Evolutionary conservation across 208 protist species (phyloP).

Genomic region (Pavlovales sp.): DNA sequence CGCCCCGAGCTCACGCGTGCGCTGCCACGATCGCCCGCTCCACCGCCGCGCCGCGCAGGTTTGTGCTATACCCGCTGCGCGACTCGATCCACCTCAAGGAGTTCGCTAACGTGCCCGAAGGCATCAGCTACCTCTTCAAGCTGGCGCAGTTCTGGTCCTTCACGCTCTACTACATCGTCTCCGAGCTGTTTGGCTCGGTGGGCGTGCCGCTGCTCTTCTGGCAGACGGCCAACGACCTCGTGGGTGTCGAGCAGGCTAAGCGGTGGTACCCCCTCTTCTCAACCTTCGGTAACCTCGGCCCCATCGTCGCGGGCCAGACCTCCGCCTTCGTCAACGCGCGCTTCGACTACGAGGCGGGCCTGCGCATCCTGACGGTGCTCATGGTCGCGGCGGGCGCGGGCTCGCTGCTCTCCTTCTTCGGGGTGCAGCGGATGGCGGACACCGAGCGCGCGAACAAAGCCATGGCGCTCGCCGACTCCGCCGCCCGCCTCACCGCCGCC

Average conservation of each 20-base stretch:
- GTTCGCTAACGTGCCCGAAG: not conserved
- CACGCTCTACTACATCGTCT: conserved; percentile 45
- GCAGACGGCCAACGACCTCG: conserved; percentile 36
- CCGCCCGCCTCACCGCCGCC: no score
- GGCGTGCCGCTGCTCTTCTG: conserved; percentile 36
- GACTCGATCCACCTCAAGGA: not conserved
- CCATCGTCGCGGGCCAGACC: conserved; percentile 34
- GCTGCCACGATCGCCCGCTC: not conserved
- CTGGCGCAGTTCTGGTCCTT: not conserved
- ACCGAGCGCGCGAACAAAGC: no score
- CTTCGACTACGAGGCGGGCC: not conserved
- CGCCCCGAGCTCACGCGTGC: not conserved
- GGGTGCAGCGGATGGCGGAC: conserved; percentile 5
- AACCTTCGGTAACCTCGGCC: conserved; percentile 19
- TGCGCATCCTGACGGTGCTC: not conserved
- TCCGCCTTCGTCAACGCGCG: not conserved
- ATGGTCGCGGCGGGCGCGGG: conserved; percentile 24
- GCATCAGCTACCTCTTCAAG: not conserved
- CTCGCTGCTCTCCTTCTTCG: not conserved
- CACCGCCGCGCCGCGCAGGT: not conserved
- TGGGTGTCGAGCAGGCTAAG: conserved; percentile 33
- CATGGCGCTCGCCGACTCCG: no score
- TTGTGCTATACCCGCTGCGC: not conserved
- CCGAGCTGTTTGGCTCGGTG: conserved; percentile 38
- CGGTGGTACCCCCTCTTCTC: conserved; percentile 37